These are phyloP conservation scores for Candida wancherniae DNA, from an alignment of 805 yeast species.

Conservation along the genomic window DNA sequence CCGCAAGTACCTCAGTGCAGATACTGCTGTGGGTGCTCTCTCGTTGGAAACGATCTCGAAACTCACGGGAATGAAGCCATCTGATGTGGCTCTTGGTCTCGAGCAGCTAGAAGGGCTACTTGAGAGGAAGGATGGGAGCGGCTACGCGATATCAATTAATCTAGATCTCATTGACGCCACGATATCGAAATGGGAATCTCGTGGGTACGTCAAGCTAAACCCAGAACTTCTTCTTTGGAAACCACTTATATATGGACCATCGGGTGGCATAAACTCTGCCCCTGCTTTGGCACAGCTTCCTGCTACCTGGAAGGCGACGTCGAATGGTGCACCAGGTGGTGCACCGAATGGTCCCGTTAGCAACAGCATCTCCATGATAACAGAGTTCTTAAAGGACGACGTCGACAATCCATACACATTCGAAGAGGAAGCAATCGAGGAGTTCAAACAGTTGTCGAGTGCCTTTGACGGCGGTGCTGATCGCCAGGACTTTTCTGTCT, in stretches of 20 bases:
- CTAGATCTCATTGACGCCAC: conserved; percentile 36
- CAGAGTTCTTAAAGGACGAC: conserved; percentile 64
- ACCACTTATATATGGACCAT: conserved; percentile 77
- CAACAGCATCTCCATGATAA: conserved; percentile 52
- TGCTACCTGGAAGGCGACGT: conserved; percentile 1
- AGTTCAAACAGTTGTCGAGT: conserved; percentile 22
- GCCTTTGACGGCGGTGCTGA: conserved; percentile 3
- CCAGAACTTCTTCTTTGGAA: conserved; percentile 66
- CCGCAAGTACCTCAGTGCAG: conserved; percentile 13
- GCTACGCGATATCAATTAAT: conserved; percentile 53
- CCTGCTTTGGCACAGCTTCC: conserved; percentile 32
- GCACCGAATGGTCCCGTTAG: conserved; percentile 18
- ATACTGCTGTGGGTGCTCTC: conserved; percentile 16
- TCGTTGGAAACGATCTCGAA: conserved; percentile 61
- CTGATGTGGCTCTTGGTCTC: conserved; percentile 82
- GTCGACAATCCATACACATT: conserved; percentile 56
- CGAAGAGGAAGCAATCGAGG: conserved; percentile 52
- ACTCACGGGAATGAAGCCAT: conserved; percentile 78
- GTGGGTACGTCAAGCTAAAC: conserved; percentile 48
- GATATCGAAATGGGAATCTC: conserved; percentile 49
- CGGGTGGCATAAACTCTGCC: conserved; percentile 75
- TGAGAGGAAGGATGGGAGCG: conserved; percentile 38
- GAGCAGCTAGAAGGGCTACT: conserved; percentile 69
- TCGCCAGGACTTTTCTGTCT: conserved; percentile 4
- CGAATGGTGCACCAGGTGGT: conserved; percentile 2